Evolutionary conservation across 108 stramenopile genomes (phyloP).

Genomic region (Nitzschia sp.): DNA sequence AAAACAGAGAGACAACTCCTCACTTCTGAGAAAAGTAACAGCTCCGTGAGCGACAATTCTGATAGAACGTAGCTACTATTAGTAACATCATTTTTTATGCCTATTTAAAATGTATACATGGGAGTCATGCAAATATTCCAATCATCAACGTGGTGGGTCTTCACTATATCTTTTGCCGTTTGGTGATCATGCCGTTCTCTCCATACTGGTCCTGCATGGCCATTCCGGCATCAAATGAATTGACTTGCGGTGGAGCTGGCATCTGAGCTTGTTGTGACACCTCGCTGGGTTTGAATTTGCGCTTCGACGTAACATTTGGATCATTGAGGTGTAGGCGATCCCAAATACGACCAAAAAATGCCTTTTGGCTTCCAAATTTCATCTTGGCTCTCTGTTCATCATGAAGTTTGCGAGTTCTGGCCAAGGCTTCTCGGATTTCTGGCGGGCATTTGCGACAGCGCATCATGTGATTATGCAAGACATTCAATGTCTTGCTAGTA

Average conservation of each 20-base stretch:
- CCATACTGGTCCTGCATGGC: slow-evolving; percentile 17
- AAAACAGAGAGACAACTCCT: slow-evolving; percentile 3
- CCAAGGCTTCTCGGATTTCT: slow-evolving; percentile 52
- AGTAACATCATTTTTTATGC: too few species aligned
- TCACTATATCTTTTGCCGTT: slow-evolving; percentile 5
- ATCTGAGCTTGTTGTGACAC: background rate
- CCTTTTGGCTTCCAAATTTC: slow-evolving; percentile 86
- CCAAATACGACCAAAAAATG: slow-evolving; percentile 85
- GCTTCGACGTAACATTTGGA: slow-evolving; percentile 23
- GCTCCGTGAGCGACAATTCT: too few species aligned
- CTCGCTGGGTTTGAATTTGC: slow-evolving; percentile 26
- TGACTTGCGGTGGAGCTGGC: background rate
- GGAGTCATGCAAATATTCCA: too few species aligned
- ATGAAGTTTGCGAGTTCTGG: slow-evolving; percentile 50
- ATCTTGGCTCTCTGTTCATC: slow-evolving; percentile 77
- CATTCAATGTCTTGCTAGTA: slow-evolving; percentile 78
- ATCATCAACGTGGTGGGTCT: background rate
- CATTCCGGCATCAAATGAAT: background rate
- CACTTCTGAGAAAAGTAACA: too few species aligned
- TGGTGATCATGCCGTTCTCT: background rate
- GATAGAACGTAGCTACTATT: too few species aligned
- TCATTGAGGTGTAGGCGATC: slow-evolving; percentile 64
- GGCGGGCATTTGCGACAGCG: slow-evolving; percentile 76
- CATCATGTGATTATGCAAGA: slow-evolving; percentile 78
- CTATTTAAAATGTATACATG: too few species aligned